Conservation (phyloP, 2,329 filamentous ascomycete genomes). For the Mycogone perniciosa region DNA sequence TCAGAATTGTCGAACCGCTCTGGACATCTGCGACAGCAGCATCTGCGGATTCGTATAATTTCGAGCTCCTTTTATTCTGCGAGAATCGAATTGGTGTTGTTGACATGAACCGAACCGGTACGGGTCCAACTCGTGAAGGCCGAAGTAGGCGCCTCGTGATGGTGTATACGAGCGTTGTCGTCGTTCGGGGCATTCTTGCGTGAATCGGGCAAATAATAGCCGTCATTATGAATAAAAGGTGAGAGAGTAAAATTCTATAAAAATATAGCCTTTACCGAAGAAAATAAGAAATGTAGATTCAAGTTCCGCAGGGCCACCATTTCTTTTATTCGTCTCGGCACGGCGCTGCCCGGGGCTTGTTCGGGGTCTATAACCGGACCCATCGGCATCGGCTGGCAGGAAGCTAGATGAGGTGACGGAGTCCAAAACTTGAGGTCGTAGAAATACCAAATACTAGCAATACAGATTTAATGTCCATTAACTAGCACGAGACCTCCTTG, state of each 20-base stretch:
- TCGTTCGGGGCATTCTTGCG: not conserved
- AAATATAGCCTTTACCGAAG: not conserved
- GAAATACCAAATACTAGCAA: not conserved
- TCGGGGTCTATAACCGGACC: conserved; percentile 4
- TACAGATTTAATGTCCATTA: no score
- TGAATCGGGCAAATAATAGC: conserved; percentile 7
- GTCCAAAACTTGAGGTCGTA: not conserved
- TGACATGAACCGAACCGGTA: conserved; percentile 1
- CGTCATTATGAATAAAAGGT: conserved; percentile 1
- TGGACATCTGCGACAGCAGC: conserved; percentile 64
- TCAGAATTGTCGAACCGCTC: conserved; percentile 64
- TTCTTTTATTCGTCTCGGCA: conserved; percentile 8
- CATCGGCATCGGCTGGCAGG: conserved; percentile 4
- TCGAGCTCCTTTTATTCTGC: conserved; percentile 31
- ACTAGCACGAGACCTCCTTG: no score
- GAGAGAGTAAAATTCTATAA: not conserved
- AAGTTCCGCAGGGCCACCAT: not conserved
- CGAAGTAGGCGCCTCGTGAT: not conserved
- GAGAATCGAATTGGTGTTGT: conserved; percentile 5
- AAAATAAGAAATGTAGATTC: not conserved
- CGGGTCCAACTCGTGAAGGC: not conserved
- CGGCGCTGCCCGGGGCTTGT: conserved; percentile 3
- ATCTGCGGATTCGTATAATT: conserved; percentile 51
- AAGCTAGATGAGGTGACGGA: conserved; percentile 4
- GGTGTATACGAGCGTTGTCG: not conserved